These are phyloP conservation scores for Fraxinus quadrangulata DNA, from an alignment of 257 asterid species.

Conservation along the genomic window DNA sequence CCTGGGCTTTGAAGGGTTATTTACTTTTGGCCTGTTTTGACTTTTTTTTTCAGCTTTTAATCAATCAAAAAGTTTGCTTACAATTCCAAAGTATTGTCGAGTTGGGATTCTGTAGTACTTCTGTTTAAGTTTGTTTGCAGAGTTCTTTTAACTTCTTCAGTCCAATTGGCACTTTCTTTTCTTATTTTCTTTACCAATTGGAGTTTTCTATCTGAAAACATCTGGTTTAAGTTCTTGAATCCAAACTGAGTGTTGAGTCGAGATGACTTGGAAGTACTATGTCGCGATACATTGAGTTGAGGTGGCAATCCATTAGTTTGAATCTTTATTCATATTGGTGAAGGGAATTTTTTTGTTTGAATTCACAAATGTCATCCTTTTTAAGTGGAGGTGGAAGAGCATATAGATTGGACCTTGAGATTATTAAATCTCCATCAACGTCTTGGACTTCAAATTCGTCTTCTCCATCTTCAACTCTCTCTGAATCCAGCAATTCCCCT, in stretches of 20 bases:
- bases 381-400: constrained; percentile 81
- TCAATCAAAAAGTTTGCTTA: constrained; percentile 23
- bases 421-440: constrained; percentile 69
- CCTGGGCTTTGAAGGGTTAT: constrained; percentile 21
- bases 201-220: background rate
- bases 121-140: too few species aligned
- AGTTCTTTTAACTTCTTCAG: background rate
- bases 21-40: constrained; percentile 20
- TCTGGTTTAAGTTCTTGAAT: constrained; percentile 14
- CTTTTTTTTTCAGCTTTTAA: constrained; percentile 20
- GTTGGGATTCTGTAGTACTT: constrained; percentile 38
- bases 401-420: constrained; percentile 59
- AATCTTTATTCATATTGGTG: too few species aligned
- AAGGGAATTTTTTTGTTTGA: too few species aligned
- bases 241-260: constrained; percentile 4
- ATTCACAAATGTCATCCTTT: constrained; percentile 58
- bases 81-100: constrained; percentile 26
- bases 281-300: background rate
- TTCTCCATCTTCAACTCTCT: constrained; percentile 81
- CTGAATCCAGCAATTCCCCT: constrained; percentile 76
- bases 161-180: constrained; percentile 15
- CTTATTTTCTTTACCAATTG: constrained; percentile 1
- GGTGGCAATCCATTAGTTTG: background rate
- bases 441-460: constrained; percentile 76
- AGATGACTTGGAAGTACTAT: background rate